phyloP scores from a whole-genome alignment of 495 filamentous ascomycete genomes.

The Parmelia sp. region DNA sequence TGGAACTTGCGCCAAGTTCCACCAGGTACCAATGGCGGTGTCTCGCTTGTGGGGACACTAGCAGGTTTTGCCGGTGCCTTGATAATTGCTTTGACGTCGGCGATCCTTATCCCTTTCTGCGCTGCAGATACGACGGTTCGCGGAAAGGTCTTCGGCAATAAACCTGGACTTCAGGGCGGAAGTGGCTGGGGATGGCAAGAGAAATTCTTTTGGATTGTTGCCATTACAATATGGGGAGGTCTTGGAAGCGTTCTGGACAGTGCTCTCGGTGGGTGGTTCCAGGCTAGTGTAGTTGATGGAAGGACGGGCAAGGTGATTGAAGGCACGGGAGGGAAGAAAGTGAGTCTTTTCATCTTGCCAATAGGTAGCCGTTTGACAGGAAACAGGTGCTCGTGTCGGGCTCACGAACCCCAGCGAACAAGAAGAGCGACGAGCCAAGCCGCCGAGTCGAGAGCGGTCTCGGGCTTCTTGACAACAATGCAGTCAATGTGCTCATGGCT shows the following conservation, averaged over 20 bases:
- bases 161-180: constrained; percentile 29
- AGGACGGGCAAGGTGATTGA: constrained; percentile 82
- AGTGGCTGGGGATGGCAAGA: constrained; percentile 42
- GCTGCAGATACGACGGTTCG: neutral
- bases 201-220: constrained; percentile 50
- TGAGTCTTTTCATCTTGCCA: constrained; percentile 38
- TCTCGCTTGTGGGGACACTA: constrained; percentile 63
- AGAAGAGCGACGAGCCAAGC: constrained; percentile 52
- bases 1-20: constrained; percentile 68
- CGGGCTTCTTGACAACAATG: constrained; percentile 87
- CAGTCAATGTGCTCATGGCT: constrained; percentile 88
- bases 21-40: constrained; percentile 86
- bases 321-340: constrained; percentile 74
- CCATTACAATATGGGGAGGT: constrained; percentile 62
- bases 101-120: constrained; percentile 67
- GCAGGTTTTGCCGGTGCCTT: constrained; percentile 73
- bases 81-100: constrained; percentile 59
- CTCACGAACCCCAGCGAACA: constrained; percentile 10
- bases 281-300: constrained; percentile 80
- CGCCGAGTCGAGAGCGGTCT: constrained; percentile 64
- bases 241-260: constrained; percentile 81
- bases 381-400: constrained; percentile 20
- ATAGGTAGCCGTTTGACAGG: constrained; percentile 11
- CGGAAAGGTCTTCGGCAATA: constrained; percentile 21
- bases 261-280: constrained; percentile 75